Evolutionary conservation across 805 yeast genomes (phyloP), one percentile per base, ranked within the genome.

Genomic region (Teunomyces barrocoloradensis): DNA sequence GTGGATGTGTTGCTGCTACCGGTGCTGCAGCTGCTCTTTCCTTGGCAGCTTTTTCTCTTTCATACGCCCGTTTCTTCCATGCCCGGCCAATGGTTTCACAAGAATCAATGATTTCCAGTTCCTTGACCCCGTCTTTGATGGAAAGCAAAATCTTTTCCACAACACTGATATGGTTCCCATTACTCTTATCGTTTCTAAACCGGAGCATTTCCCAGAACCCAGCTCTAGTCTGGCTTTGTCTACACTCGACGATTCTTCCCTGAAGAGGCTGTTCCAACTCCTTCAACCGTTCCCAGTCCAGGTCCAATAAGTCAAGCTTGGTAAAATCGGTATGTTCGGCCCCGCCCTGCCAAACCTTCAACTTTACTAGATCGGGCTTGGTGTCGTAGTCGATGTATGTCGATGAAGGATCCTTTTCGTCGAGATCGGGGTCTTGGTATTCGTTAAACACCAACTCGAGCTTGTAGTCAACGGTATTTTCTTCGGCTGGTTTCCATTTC

Each of bases 401-500:
- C 48, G 87, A 78, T 50, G 80, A 83, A 0, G 87, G 84, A 61
- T 84, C 85, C 51, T 81, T 80, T 36, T 81, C 80, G 37, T 81
- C 82, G 57, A 85, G 69, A 46, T 83, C 87, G 5, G 79, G 79
- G 61, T 87, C 92, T 40, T 77, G 77, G 55, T 55, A 82, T 6
- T 66, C 55, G 13, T 82, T 80, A 57, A 88, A 87, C 30, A 77
- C 76, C 49, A 89, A 65, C 29, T 75, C 74, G 50, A 94, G 65
- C 61, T 84, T 84, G 67, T 89, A 94, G 66, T 94, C 99, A 38
- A 95, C 81, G 0, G 97, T 86, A 58, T 94, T 95, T 65, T 92
- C 99, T 52, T 88, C 88, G 10, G 96, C 89, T 2, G 99, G 98
- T 61, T 94, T 94, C 99, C 99, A 94, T 67, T 95, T 94, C 46